phyloP scores from a whole-genome alignment of 176 grass and related monocot genomes.

The Otatea glauca region DNA sequence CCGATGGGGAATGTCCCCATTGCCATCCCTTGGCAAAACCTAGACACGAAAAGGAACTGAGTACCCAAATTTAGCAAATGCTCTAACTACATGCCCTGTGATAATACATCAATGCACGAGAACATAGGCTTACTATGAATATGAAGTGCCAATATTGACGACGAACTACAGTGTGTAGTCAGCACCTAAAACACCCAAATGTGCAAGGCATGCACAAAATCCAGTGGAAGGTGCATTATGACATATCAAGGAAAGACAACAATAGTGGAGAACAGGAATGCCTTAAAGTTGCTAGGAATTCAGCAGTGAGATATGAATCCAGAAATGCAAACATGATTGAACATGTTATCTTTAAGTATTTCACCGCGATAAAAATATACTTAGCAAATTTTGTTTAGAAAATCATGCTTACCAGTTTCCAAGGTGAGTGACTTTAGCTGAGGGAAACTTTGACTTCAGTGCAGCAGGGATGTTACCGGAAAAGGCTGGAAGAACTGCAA shows the following conservation, averaged over 20 bases:
- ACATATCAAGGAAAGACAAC: constrained; percentile 6
- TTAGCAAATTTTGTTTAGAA: constrained; percentile 30
- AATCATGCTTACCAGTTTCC: constrained; percentile 63
- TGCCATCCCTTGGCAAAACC: too few relatives aligned
- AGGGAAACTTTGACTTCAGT: constrained; percentile 66
- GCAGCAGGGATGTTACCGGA: constrained; percentile 71
- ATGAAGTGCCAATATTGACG: background rate
- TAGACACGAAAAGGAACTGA: too few relatives aligned
- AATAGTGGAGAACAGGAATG: background rate
- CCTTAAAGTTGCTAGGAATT: background rate
- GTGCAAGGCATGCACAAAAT: constrained; percentile 8
- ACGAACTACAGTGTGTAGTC: background rate
- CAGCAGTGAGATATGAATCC: background rate
- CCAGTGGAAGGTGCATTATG: background rate
- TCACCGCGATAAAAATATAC: background rate
- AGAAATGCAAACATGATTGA: constrained; percentile 12
- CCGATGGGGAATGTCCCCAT: too few relatives aligned
- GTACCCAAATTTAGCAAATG: too few relatives aligned
- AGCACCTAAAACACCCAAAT: constrained; percentile 16
- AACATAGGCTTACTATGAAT: constrained; percentile 25
- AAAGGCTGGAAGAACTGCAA: constrained; percentile 84
- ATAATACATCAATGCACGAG: background rate
- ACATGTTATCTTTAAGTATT: constrained; percentile 13
- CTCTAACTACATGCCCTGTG: too few relatives aligned
- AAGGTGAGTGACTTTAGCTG: constrained; percentile 74